Conservation (phyloP, 345 rosid species). For the Salix dunnii region DNA sequence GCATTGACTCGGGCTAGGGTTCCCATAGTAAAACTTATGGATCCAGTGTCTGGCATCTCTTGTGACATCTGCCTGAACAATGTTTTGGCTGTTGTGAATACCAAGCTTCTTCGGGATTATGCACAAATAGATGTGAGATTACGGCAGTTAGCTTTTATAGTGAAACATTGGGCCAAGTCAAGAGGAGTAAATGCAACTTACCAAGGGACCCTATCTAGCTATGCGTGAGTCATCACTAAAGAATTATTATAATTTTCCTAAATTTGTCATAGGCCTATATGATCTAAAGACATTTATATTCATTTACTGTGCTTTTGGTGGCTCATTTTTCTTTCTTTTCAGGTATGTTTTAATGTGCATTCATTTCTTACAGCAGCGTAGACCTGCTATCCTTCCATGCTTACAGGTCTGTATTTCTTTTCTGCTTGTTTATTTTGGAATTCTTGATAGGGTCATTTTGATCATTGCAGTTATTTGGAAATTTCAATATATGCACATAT, state of each 20-base stretch:
- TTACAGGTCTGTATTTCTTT: slow-evolving; percentile 57
- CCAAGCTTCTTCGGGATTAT: slow-evolving; percentile 89
- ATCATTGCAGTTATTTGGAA: neutral
- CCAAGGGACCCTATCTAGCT: slow-evolving; percentile 96
- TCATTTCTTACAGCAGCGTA: slow-evolving; percentile 84
- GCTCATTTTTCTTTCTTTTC: slow-evolving; percentile 22
- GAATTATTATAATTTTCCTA: slow-evolving; percentile 6
- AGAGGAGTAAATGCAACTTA: slow-evolving; percentile 93
- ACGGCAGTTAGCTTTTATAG: slow-evolving; percentile 78
- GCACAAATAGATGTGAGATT: slow-evolving; percentile 73
- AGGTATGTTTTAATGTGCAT: slow-evolving; percentile 98
- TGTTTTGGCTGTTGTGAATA: slow-evolving; percentile 89
- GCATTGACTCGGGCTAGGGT: slow-evolving; percentile 92
- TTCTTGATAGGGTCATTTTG: neutral
- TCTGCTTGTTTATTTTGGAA: neutral
- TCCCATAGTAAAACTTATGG: slow-evolving; percentile 96
- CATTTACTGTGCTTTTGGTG: neutral
- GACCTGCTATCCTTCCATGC: slow-evolving; percentile 93
- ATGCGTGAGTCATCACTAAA: slow-evolving; percentile 67
- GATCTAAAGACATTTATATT: neutral
- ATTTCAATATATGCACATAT: neutral
- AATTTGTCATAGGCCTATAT: neutral
- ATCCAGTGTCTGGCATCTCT: slow-evolving; percentile 86
- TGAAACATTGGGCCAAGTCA: slow-evolving; percentile 97
- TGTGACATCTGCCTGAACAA: slow-evolving; percentile 96